Base-by-base conservation (phyloP, 2,329 filamentous ascomycete genomes). In the Neofusicoccum cordaticola region DNA sequence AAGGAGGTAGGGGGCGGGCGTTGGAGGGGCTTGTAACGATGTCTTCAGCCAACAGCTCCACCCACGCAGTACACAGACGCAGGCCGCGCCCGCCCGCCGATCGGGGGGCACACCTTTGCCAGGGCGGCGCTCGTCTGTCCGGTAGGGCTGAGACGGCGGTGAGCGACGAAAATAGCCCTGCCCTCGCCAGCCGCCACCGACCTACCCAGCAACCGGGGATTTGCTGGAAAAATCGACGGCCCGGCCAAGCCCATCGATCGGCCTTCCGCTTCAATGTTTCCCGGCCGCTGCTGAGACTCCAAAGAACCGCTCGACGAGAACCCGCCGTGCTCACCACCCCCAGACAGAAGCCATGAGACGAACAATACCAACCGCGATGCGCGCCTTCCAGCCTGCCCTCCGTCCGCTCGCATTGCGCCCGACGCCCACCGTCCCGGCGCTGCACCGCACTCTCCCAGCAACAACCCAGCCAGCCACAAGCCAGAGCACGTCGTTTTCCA, bases 141-240 rank as follows among this genome's bases (percentile, higher is more conserved):
- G 31, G 51, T 64, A 63, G 61, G 61, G 61, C 61, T 63, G 61
- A 63, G 61, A 53, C 48, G 42, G 61, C 61, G 61, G 61, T 63
- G 61, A 53, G 50, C 35, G 22, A 42, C 39, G 13, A 41, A 63
- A 56, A 63, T 56, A 63, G 50, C 22, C 31, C 61, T 45, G 4
- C 22, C 41, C 37, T 3, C 31, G 19, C 41, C 27, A 31, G 53
- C 52, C 52, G 52, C 52, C 17, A 15, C 22, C n/a, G 31, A 52
- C 27, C 53, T 58, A 58, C 39, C 53, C 53, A 11, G 45, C 39
- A 22, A 19, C 39, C 13, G 17, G 17, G 31, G 52, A 22, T n/a
- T 31, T 31, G 39, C 56, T 35, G 61, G 61, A 44, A 63, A 63
- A 63, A 63, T 56, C 41, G 39, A 63, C 48, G 61, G 61, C 61